phyloP scores from a whole-genome alignment of 2,329 filamentous ascomycete genomes.

The Grosmannia huntii region DNA sequence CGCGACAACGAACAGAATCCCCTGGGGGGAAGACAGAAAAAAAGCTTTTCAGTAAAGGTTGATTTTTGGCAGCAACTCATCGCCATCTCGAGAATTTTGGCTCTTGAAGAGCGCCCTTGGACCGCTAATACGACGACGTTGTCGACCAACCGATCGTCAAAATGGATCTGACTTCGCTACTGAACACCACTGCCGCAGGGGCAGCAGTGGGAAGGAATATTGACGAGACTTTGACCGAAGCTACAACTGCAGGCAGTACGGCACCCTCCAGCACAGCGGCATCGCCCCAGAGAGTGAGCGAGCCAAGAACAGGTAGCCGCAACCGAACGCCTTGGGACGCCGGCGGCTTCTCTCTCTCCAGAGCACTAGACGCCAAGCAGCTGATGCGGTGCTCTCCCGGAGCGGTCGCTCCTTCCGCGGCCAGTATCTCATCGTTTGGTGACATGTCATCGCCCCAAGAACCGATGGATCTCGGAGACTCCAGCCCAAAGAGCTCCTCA shows the following conservation, averaged over 20 bases:
- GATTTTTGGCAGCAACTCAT: not conserved
- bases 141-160: not conserved
- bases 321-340: conserved; percentile 39
- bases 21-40: no score
- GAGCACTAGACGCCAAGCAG: conserved; percentile 28
- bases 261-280: conserved; percentile 15
- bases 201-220: not conserved
- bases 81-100: not conserved
- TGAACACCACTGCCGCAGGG: conserved; percentile 24
- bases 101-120: not conserved
- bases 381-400: conserved; percentile 14
- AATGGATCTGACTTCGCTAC: conserved; percentile 30
- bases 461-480: not conserved
- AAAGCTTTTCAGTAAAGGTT: not conserved
- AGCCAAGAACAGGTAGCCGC: conserved; percentile 17
- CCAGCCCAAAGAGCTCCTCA: conserved; percentile 23
- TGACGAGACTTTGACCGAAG: conserved; percentile 9
- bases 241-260: conserved; percentile 13
- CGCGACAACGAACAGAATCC: no score
- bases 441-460: not conserved
- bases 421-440: not conserved
- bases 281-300: conserved; percentile 15
- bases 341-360: conserved; percentile 33
- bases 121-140: not conserved
- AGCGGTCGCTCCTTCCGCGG: not conserved